A percentile compares a stretch with the other conserved stretches of the same genome.
Conservation (phyloP, 352 stramenopile species). For the Hyaloperonospora arabidopsidis region DNA sequence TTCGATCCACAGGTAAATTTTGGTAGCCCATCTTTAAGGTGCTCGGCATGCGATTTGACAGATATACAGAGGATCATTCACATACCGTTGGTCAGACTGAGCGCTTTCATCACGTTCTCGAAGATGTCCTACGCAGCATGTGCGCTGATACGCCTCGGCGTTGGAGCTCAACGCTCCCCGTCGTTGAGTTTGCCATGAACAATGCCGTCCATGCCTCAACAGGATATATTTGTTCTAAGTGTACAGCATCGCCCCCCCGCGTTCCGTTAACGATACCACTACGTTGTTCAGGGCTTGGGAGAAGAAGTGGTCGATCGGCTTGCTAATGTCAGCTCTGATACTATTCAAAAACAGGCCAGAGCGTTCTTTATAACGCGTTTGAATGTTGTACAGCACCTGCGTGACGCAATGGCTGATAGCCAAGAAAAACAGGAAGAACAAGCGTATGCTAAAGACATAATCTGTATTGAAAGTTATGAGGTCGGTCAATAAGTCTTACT, state of each 20-base stretch:
- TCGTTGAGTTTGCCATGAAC: too few relatives aligned
- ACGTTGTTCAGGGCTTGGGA: background rate
- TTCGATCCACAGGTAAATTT: too few relatives aligned
- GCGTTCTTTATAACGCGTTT: constrained; percentile 8
- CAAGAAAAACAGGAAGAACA: constrained; percentile 18
- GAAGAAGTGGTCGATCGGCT: background rate
- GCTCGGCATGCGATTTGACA: too few relatives aligned
- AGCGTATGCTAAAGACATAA: constrained; percentile 1
- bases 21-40: too few relatives aligned
- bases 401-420: constrained; percentile 14
- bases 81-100: too few relatives aligned
- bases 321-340: background rate
- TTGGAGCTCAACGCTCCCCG: too few relatives aligned
- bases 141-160: too few relatives aligned
- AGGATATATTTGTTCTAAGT: background rate
- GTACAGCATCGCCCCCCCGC: background rate
- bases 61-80: too few relatives aligned
- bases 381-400: constrained; percentile 12
- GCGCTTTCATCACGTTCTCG: too few relatives aligned
- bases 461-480: background rate
- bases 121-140: too few relatives aligned
- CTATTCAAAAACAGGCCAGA: background rate
- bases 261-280: background rate
- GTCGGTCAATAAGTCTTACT: too few relatives aligned
- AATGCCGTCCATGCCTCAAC: too few relatives aligned